phyloP scores from a whole-genome alignment of 306 rosid species.

The Cyclanthera cordifolia region DNA sequence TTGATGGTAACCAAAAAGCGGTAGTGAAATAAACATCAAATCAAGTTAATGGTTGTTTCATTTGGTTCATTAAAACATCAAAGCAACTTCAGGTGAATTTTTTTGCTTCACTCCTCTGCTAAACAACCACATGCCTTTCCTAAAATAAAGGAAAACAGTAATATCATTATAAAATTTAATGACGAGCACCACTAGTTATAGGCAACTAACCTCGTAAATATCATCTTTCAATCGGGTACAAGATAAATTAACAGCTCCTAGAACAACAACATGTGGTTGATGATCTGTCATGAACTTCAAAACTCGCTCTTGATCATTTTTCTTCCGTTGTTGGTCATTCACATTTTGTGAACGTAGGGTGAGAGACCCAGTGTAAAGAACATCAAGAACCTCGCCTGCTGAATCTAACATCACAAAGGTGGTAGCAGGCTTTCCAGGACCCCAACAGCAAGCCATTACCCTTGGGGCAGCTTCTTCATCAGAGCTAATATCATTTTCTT shows the following conservation, averaged over 20 bases:
- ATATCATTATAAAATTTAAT: neutral
- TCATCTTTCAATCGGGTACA: slow-evolving; percentile 88
- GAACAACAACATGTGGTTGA: slow-evolving; percentile 92
- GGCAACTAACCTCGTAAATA: slow-evolving; percentile 67
- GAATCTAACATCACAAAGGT: slow-evolving; percentile 96
- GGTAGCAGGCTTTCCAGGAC: slow-evolving; percentile 92
- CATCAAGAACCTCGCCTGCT: slow-evolving; percentile 86
- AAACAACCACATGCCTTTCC: neutral
- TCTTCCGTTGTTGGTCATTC: slow-evolving; percentile 79
- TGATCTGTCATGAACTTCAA: slow-evolving; percentile 98
- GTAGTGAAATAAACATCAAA: neutral
- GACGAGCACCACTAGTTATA: neutral
- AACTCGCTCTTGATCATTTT: slow-evolving; percentile 83
- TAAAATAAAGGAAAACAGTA: neutral
- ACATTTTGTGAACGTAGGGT: slow-evolving; percentile 71
- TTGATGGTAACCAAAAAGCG: neutral
- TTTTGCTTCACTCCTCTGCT: neutral
- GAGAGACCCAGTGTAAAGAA: slow-evolving; percentile 79
- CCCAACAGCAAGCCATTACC: slow-evolving; percentile 99
- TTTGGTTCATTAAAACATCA: too few species aligned
- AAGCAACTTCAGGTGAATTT: neutral
- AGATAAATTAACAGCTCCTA: slow-evolving; percentile 89
- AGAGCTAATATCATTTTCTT: slow-evolving; percentile 67
- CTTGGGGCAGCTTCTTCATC: slow-evolving; percentile 92
- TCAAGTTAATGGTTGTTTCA: neutral